phyloP scores from a whole-genome alignment of 805 yeast genomes.

The Wickerhamomyces subpelliculosus region DNA sequence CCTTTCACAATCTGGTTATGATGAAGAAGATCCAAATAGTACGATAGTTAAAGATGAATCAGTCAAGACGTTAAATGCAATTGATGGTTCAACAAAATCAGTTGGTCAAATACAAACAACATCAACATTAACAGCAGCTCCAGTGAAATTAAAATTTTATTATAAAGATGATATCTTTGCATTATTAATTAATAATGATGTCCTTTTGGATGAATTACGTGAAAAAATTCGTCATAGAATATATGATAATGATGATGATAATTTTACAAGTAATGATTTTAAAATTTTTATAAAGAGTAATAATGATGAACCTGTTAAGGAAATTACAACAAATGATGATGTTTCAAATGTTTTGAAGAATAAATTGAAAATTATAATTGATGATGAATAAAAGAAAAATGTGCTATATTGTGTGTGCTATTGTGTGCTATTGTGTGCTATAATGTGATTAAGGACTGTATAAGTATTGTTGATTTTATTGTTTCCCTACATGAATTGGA shows the following conservation, averaged over 20 bases:
- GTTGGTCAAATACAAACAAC: too few relatives aligned
- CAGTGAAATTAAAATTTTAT: conserved; percentile 62
- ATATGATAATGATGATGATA: conserved; percentile 23
- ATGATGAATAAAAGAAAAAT: conserved; percentile 23
- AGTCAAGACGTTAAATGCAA: conserved; percentile 12
- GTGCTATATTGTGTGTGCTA: too few relatives aligned
- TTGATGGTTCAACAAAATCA: conserved; percentile 1
- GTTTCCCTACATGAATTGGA: not conserved
- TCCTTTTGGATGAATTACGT: conserved; percentile 42
- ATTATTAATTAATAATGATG: conserved; percentile 43
- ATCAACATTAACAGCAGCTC: too few relatives aligned
- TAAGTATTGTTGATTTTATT: too few relatives aligned
- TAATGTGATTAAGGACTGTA: too few relatives aligned
- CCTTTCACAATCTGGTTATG: conserved; percentile 5
- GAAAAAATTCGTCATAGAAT: conserved; percentile 46
- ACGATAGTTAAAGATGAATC: conserved; percentile 21
- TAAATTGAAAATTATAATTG: conserved; percentile 30
- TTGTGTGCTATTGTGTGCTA: not conserved
- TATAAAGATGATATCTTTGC: conserved; percentile 81
- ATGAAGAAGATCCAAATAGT: conserved; percentile 24
- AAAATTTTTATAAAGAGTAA: conserved; percentile 26
- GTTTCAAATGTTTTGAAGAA: conserved; percentile 26
- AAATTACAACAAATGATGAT: conserved; percentile 27
- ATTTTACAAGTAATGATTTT: conserved; percentile 26
- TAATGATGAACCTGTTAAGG: conserved; percentile 24